Evolutionary conservation across 768 basidiomycete species (phyloP), one percentile per base, ranked within the genome.

Genomic region (Amylocystis lapponica): DNA sequence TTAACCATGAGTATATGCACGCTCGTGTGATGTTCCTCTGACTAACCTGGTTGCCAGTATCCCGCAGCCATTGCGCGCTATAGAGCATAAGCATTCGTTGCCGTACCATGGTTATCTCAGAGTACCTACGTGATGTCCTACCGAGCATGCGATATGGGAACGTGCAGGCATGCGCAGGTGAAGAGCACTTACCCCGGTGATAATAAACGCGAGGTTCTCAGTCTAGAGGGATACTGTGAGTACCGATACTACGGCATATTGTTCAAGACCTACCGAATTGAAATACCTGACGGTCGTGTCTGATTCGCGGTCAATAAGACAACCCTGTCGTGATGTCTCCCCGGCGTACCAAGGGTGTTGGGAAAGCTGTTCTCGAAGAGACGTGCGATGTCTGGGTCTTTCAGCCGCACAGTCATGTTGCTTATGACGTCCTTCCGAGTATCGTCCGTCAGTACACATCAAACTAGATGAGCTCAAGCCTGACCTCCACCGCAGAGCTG

Each of bases 291-390:
- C 80, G 7, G 86, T 87, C 3, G 86, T 88, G 54, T 89, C 86
- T 86, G 26, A 22, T 27, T 21, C 27, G 40, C 12, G 22, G 11
- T 12, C 6, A 19, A 34, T 20, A 33, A 16, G 19, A 30, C 22
- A 13, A 10, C 16, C 19, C 7, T 22, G 27, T 7, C 20, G 21
- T 5, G 7, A 27, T 10, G 12, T 27, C 39, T 8, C 5, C 17
- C 25, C 8, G 23, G 56, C 68, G 46, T 50, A 84, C 84, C 86
- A 34, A 89, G 72, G 0, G 86, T 89, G 52, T 86, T 86, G 3
- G 86, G 86, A 55, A 87, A 86, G 1, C 86, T 81, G 48, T 88
- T 89, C 60, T 87, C 86, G 50, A 89, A 89, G 17, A 89, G 58
- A 38, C 83, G 74, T 11, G 86, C 86, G 39, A 89, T 50, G 53